Conservation (phyloP, 345 rosid species). For the Eucalyptus regnans region DNA sequence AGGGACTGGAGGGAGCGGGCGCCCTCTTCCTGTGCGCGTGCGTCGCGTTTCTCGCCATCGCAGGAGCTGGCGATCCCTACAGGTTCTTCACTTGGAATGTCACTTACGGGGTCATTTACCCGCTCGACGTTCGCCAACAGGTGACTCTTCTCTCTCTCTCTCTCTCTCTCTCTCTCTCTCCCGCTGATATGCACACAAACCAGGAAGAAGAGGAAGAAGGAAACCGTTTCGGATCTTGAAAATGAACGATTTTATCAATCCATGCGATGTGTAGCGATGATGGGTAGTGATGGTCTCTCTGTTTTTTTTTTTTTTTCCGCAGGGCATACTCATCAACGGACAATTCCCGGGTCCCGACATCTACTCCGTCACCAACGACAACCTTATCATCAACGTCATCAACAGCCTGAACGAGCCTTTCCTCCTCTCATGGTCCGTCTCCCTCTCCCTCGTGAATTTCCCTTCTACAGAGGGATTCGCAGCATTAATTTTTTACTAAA, state of each 20-base stretch:
- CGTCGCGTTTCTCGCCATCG: conserved; percentile 10
- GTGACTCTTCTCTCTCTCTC: conserved; percentile 1
- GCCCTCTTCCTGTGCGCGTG: background rate
- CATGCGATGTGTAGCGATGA: background rate
- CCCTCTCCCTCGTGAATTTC: background rate
- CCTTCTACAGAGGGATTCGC: background rate
- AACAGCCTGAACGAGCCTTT: conserved; percentile 74
- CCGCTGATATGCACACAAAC: background rate
- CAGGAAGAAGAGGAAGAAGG: background rate
- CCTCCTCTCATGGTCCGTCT: conserved; percentile 52
- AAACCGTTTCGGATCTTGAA: background rate
- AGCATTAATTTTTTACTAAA: background rate
- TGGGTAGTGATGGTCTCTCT: background rate
- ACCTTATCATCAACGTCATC: conserved; percentile 58
- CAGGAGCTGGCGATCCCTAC: conserved; percentile 58
- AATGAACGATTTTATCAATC: background rate
- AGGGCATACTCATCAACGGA: conserved; percentile 84
- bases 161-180: background rate
- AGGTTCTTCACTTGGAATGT: conserved; percentile 66
- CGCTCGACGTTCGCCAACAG: conserved; percentile 73
- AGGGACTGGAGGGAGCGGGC: background rate
- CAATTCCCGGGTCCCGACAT: conserved; percentile 89
- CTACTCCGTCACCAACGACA: conserved; percentile 69
- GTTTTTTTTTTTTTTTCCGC: background rate
- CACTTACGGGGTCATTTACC: conserved; percentile 72